Conservation (phyloP, 305 asterid species). For the Fraxinus paxiana region DNA sequence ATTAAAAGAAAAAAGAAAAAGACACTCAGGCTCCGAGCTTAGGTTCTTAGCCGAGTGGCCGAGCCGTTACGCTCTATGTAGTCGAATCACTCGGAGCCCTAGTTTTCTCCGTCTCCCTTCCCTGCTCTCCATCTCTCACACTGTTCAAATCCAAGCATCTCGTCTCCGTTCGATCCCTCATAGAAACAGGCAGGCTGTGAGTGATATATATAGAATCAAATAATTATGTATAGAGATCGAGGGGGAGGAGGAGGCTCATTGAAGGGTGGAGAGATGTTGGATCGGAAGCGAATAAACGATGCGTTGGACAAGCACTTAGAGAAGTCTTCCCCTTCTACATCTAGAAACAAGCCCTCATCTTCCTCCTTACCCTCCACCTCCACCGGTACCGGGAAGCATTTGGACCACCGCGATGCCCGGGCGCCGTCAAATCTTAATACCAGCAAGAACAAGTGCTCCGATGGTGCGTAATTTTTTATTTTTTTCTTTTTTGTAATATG, state of each 20-base stretch:
- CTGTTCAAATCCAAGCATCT: slow-evolving; percentile 23
- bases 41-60: slow-evolving; percentile 8
- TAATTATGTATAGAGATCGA: slow-evolving; percentile 54
- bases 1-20: too few species aligned
- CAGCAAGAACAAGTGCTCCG: slow-evolving; percentile 62
- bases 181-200: background rate
- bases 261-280: slow-evolving; percentile 65
- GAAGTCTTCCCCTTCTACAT: slow-evolving; percentile 76
- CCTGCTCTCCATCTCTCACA: slow-evolving; percentile 3
- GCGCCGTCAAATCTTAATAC: slow-evolving; percentile 42
- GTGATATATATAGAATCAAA: slow-evolving; percentile 14
- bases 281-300: slow-evolving; percentile 90
- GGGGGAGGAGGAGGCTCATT: slow-evolving; percentile 68
- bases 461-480: slow-evolving; percentile 34
- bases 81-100: slow-evolving; percentile 34
- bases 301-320: slow-evolving; percentile 74
- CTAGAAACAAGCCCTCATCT: slow-evolving; percentile 50
- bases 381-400: slow-evolving; percentile 45
- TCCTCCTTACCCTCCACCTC: slow-evolving; percentile 47
- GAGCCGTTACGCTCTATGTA: background rate
- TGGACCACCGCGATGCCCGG: slow-evolving; percentile 51
- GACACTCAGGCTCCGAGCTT: background rate
- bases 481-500: too few species aligned
- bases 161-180: background rate
- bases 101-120: slow-evolving; percentile 30